Evolutionary conservation across 176 grass and related monocot genomes (phyloP).

Genomic region (Tillandsia leiboldiana): DNA sequence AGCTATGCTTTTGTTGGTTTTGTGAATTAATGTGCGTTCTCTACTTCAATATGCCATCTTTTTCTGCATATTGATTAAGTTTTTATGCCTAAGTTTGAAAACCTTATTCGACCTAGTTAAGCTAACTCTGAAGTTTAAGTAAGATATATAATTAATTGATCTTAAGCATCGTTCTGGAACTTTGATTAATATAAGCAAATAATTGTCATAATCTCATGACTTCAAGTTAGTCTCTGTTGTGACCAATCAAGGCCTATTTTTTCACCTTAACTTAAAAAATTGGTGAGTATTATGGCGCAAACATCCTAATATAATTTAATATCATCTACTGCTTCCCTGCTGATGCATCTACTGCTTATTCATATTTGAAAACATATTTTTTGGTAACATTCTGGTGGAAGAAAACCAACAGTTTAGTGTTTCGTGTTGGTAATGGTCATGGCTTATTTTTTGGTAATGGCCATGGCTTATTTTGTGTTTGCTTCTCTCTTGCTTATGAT

Average conservation of each 20-base stretch:
- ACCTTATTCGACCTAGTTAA: conserved; percentile 3
- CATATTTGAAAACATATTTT: not conserved
- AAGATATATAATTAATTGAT: conserved; percentile 3
- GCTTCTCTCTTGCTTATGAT: too few species aligned
- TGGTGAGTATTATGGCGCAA: too few species aligned
- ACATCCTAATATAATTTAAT: too few species aligned
- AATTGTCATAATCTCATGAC: conserved; percentile 16
- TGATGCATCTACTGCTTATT: not conserved
- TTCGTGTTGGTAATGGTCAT: not conserved
- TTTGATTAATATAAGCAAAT: conserved; percentile 14
- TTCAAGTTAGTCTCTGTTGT: not conserved
- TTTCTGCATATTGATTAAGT: not conserved
- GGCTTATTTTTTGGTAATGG: too few species aligned
- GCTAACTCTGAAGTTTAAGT: not conserved
- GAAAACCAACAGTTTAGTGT: too few species aligned
- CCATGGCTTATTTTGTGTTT: too few species aligned
- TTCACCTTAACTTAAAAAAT: too few species aligned
- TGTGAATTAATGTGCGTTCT: not conserved
- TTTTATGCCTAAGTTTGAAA: too few species aligned
- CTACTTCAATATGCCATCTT: not conserved
- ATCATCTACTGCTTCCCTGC: not conserved
- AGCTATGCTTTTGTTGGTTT: not conserved
- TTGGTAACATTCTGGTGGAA: too few species aligned
- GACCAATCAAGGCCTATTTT: too few species aligned
- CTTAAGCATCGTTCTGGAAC: conserved; percentile 1